Conservation (phyloP, 2,329 filamentous ascomycete species). For the Talaromyces sp. region DNA sequence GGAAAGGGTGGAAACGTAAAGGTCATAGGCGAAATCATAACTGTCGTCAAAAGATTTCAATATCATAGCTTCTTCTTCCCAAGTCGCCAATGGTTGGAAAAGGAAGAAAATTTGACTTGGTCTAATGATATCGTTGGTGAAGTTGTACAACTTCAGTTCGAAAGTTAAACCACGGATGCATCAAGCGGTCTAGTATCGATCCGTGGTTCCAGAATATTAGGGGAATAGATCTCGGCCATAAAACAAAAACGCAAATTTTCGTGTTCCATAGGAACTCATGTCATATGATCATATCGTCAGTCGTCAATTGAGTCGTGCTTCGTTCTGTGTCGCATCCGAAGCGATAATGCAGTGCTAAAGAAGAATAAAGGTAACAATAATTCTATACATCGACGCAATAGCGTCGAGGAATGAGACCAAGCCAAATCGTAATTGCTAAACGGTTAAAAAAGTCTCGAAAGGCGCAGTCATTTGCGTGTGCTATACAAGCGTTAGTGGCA, state of each 20-base stretch:
- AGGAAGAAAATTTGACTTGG: constrained; percentile 3
- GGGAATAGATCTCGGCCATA: constrained; percentile 9
- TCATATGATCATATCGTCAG: constrained; percentile 25
- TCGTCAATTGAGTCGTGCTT: constrained; percentile 22
- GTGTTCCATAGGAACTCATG: constrained; percentile 12
- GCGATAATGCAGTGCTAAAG: constrained; percentile 9
- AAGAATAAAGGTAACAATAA: constrained; percentile 2
- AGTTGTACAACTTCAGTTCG: constrained; percentile 3
- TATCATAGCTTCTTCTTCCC: not conserved
- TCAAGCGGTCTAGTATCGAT: not conserved
- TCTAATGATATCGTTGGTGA: constrained; percentile 3
- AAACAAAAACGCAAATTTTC: constrained; percentile 15
- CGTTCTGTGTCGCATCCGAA: constrained; percentile 14
- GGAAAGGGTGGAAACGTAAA: constrained; percentile 3
- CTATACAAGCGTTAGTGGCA: constrained; percentile 5
- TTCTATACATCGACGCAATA: constrained; percentile 12
- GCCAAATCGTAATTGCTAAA: not conserved
- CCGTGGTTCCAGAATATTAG: constrained; percentile 4
- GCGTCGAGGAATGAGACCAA: constrained; percentile 1
- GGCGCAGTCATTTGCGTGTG: not conserved
- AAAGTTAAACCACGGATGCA: not conserved
- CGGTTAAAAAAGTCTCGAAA: not conserved
- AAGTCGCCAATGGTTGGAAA: constrained; percentile 4
- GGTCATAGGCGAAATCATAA: constrained; percentile 10
- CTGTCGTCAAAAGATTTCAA: constrained; percentile 9